A percentile compares a stretch with the other conserved stretches of the same genome.
Evolutionary conservation across 352 stramenopile species (phyloP).

Genomic region (Pythium pectinolyticum): DNA sequence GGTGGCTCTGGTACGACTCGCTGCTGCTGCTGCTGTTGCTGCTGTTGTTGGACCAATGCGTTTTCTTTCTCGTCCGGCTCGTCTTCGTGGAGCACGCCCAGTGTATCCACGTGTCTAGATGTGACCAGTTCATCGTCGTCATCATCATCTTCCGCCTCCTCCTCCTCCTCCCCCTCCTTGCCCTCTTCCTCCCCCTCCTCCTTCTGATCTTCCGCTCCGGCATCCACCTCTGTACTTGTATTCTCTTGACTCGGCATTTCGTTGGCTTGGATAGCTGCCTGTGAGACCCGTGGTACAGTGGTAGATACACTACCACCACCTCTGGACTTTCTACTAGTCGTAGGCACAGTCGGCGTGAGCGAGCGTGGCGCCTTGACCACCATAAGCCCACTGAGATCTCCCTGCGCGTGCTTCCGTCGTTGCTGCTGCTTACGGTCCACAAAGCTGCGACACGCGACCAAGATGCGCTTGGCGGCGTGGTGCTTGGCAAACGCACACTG

Average conservation of each 20-base stretch:
- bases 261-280: neutral
- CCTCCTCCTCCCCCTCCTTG: neutral
- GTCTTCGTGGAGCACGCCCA: conserved; percentile 5
- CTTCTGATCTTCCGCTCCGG: neutral
- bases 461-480: conserved; percentile 22
- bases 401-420: neutral
- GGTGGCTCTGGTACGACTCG: too few relatives aligned
- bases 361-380: conserved; percentile 11
- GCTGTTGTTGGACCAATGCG: too few relatives aligned
- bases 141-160: conserved; percentile 2
- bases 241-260: neutral
- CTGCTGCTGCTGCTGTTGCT: too few relatives aligned
- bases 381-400: neutral
- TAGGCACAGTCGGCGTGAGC: conserved; percentile 8
- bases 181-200: neutral
- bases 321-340: neutral
- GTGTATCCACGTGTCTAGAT: conserved; percentile 6
- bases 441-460: conserved; percentile 15
- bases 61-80: conserved; percentile 7
- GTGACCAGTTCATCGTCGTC: neutral
- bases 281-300: too few relatives aligned
- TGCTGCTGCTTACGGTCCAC: neutral
- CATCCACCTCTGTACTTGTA: neutral
- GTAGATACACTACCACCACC: too few relatives aligned
- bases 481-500: conserved; percentile 1